These are phyloP conservation scores for Tephrocybe sp. DNA, from an alignment of 768 basidiomycete genomes.

Conservation along the genomic window DNA sequence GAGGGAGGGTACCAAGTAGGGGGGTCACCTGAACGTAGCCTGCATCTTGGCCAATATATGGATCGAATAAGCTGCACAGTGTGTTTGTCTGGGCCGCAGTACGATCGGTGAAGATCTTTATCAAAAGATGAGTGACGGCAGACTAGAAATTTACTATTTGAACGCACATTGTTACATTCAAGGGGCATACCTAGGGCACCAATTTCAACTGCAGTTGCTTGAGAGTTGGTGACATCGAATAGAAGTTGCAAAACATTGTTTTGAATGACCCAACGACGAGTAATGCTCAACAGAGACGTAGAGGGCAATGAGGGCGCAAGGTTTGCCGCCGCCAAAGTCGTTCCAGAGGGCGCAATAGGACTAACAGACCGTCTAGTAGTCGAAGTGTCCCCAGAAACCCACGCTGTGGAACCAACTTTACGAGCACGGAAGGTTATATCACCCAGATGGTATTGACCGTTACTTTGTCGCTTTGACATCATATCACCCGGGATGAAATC, in stretches of 20 bases:
- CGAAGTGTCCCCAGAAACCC: slow-evolving; percentile 48
- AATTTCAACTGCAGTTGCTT: slow-evolving; percentile 48
- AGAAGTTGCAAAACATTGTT: slow-evolving; percentile 43
- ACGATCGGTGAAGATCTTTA: slow-evolving; percentile 54
- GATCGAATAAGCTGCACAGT: slow-evolving; percentile 55
- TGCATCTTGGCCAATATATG: slow-evolving; percentile 55
- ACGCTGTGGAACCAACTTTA: slow-evolving; percentile 41
- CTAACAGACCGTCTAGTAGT: slow-evolving; percentile 39
- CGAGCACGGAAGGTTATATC: slow-evolving; percentile 56
- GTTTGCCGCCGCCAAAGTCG: slow-evolving; percentile 48
- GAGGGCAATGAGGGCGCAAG: slow-evolving; percentile 49
- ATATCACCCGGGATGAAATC: slow-evolving; percentile 54
- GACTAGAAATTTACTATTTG: not conserved
- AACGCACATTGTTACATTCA: slow-evolving; percentile 55
- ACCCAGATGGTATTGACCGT: slow-evolving; percentile 55
- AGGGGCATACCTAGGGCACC: slow-evolving; percentile 52
- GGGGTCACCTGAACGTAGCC: slow-evolving; percentile 55
- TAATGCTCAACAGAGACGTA: slow-evolving; percentile 45
- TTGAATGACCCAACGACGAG: slow-evolving; percentile 49
- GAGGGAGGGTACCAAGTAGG: slow-evolving; percentile 37
- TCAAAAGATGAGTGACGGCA: not conserved
- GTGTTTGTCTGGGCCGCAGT: slow-evolving; percentile 52
- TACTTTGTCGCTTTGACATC: slow-evolving; percentile 46
- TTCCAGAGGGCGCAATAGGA: slow-evolving; percentile 37
- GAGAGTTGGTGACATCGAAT: slow-evolving; percentile 51